phyloP scores from a whole-genome alignment of 441 rosid genomes.

The Populus hybrid region DNA sequence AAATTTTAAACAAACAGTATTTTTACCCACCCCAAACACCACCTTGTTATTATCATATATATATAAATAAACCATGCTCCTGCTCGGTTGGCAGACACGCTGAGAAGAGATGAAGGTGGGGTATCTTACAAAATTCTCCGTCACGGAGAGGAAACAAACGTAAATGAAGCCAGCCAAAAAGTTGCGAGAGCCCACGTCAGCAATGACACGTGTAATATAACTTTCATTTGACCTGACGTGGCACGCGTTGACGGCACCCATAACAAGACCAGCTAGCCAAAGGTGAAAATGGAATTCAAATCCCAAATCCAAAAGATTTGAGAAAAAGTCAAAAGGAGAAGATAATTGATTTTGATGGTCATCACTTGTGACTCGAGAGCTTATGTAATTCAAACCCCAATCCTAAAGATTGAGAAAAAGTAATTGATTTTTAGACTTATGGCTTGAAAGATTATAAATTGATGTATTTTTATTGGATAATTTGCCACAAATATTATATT shows the following conservation, averaged over 20 bases:
- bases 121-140: background rate
- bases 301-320: background rate
- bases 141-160: background rate
- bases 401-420: too few relatives aligned
- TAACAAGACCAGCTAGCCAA: background rate
- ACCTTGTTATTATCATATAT: too few relatives aligned
- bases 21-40: too few relatives aligned
- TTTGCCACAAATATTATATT: too few relatives aligned
- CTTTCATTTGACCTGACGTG: background rate
- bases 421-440: too few relatives aligned
- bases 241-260: background rate
- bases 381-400: too few relatives aligned
- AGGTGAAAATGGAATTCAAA: background rate
- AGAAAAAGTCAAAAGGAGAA: background rate
- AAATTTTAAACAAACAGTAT: too few relatives aligned
- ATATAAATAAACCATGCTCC: background rate
- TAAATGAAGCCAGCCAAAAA: background rate
- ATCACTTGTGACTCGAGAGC: background rate
- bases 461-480: too few relatives aligned
- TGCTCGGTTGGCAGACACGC: background rate
- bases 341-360: background rate
- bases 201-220: background rate
- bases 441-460: too few relatives aligned
- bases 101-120: background rate
- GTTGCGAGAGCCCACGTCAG: background rate